Evolutionary conservation across 148 eudicot genomes (phyloP).

Genomic region (Fallopia convolvulus): DNA sequence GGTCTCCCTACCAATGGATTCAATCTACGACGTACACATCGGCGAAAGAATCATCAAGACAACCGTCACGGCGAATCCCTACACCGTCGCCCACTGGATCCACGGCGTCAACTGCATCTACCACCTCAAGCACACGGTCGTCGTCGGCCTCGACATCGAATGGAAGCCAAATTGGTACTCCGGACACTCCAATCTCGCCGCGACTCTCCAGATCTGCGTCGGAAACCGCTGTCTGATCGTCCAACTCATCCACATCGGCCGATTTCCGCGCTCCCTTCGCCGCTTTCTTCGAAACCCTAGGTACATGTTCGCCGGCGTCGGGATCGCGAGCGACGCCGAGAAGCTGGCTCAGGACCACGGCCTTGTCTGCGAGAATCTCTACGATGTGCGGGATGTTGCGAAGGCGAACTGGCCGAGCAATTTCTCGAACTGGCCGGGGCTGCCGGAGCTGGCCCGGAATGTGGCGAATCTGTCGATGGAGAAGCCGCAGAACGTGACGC

Average conservation of each 20-base stretch:
- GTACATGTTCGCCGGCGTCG: slow-evolving; percentile 33
- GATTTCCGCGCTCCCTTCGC: slow-evolving; percentile 15
- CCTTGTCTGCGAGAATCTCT: neutral
- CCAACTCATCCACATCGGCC: slow-evolving; percentile 21
- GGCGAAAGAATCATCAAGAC: neutral
- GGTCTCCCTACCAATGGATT: neutral
- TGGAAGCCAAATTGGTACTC: slow-evolving; percentile 20
- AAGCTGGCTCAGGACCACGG: slow-evolving; percentile 11
- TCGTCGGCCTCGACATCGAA: slow-evolving; percentile 37
- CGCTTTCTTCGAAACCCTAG: slow-evolving; percentile 14
- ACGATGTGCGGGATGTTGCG: slow-evolving; percentile 13
- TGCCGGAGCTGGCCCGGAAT: slow-evolving; percentile 16
- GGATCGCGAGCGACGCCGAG: slow-evolving; percentile 11
- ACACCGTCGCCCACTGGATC: slow-evolving; percentile 22
- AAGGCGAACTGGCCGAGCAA: neutral
- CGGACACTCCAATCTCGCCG: slow-evolving; percentile 1
- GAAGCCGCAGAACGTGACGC: slow-evolving; percentile 1
- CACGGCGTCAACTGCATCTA: neutral
- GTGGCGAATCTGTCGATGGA: slow-evolving; percentile 10
- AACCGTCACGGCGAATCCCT: slow-evolving; percentile 22
- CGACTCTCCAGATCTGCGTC: slow-evolving; percentile 34
- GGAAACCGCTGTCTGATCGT: slow-evolving; percentile 22
- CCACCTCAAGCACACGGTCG: slow-evolving; percentile 11
- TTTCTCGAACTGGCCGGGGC: neutral
- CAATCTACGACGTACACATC: neutral